Evolutionary conservation across 495 filamentous ascomycete genomes (phyloP), one percentile per base, ranked within the genome.

Genomic region (Chaetomium tenue): DNA sequence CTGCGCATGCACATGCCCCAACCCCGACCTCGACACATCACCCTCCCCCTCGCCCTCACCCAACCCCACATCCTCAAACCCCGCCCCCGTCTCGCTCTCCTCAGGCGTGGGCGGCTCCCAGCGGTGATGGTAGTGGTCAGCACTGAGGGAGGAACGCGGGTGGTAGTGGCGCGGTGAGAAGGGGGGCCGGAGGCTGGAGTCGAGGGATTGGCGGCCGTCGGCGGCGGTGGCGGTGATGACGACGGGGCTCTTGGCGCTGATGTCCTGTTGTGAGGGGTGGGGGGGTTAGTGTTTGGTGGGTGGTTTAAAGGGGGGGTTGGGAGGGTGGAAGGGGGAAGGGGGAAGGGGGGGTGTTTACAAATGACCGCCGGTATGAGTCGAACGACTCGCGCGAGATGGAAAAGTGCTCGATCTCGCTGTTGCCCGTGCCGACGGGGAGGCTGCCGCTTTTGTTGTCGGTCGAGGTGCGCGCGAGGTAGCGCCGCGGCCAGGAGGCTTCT

Each of bases 351-450:
- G 13, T 26, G 6, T 89, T 61, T 83, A 96, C 93, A 79, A 98
- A 98, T 63, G 94, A 97, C 65, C 94, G 88, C 58, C 94, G 85
- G 74, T 98, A 98, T 30, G 93, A 97, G 74, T 98, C 94, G 75
- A 98, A 98, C 11, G 92, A 97, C 77, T 98, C 94, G 68, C 94
- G 87, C 37, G 94, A 97, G 77, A 98, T 98, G 58, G 89, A 91
- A 77, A 98, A 98, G 25, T 91, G 93, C 70, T 98, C 94, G 71
- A 92, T 91, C 63, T 93, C 89, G 70, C 87, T 15, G 40, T 6
- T 44, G 15, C 40, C 11, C 13, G 13, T 3, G 46, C 8, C 13
- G 92, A 37, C 23, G 23, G 50, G 13, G 22, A 15, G 79, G 61
- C 88, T 82, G 69, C 33, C 33, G 33, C 84, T 86, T 30, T 84